Base-by-base conservation (phyloP, 306 rosid genomes). In the Hylodesmum podocarpum region DNA sequence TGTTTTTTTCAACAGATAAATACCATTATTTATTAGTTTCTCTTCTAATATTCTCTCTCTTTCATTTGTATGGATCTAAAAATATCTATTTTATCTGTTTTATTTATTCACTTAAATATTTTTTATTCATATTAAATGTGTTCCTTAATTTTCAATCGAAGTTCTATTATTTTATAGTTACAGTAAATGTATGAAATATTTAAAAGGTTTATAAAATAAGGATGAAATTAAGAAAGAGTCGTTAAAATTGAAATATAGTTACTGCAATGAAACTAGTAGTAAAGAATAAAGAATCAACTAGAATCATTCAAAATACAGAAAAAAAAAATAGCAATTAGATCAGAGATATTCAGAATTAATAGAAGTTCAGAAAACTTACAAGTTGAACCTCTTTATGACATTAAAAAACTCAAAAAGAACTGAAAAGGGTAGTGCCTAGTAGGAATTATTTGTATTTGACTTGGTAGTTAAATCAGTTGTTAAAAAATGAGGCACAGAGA, bases 1-100 rank as follows among this genome's bases (percentile, higher is more conserved):
- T 40, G 18, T 49, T 69, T 54, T 59, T 21, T 1, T 6, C 12
- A 69, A 50, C 67, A 14, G 84, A 69, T 75, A 75, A 80, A 50
- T 59, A 27, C 15, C 59, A 41, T 40, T 22, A 24, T 27, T 50
- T 7, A 19, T 37, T 33, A n/a, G 34, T 31, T 64, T 61, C 62
- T 16, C 22, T 44, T 44, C 61, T 37, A 66, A 51, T 76, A 37
- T 53, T 66, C 65, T 49, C 27, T 3, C 29, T 36, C 40, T 21
- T 5, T 33, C 14, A 29, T 15, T 64, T 29, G 1, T 31, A 4
- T 49, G 27, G 15, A 15, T 27, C 14, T 29, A 2, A 58, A 57
- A 28, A 14, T 28, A 25, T 57, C 36, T 57, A 4, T 55, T 53
- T 57, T 57, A 27, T 57, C 64, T 57, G 11, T 15, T 58, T 8